Percentiles rank a stretch among this genome's conserved stretches.
These are phyloP conservation scores for Clavaria fumosa DNA, from an alignment of 768 basidiomycete genomes.

Conservation along the genomic window DNA sequence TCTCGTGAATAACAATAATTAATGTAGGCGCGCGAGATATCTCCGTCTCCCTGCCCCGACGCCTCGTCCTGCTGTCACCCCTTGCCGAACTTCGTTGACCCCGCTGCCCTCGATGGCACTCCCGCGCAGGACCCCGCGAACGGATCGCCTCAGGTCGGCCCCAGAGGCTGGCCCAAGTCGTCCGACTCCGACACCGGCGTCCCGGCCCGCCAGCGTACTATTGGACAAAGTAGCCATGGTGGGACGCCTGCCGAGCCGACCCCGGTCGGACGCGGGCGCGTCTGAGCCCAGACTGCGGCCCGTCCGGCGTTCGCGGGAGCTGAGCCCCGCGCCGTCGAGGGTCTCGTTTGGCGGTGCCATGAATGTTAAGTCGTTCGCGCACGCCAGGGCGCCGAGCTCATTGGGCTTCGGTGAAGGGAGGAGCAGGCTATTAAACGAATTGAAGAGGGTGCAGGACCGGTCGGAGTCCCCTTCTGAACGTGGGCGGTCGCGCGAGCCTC, in stretches of 20 bases:
- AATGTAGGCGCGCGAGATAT: conserved; percentile 59
- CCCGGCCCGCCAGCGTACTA: conserved; percentile 4
- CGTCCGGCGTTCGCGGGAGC: conserved; percentile 13
- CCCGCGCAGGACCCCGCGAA: conserved; percentile 2
- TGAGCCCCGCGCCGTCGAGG: conserved; percentile 21
- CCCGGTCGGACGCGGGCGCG: conserved; percentile 22
- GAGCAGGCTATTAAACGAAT: conserved; percentile 39
- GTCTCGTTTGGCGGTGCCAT: conserved; percentile 5
- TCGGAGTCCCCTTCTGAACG: conserved; percentile 30
- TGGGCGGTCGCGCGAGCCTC: conserved; percentile 15
- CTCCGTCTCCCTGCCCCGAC: conserved; percentile 52
- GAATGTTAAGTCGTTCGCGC: conserved; percentile 8
- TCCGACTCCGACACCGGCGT: conserved; percentile 8
- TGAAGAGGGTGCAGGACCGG: conserved; percentile 33
- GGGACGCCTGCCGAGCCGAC: conserved; percentile 17
- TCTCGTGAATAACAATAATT: conserved; percentile 7
- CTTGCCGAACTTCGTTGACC: conserved; percentile 12
- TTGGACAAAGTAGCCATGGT: conserved; percentile 5
- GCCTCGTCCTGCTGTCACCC: conserved; percentile 22
- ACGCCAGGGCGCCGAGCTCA: conserved; percentile 12
- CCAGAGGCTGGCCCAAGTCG: conserved; percentile 4
- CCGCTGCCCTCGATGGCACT: conserved; percentile 6
- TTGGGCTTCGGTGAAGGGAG: conserved; percentile 20
- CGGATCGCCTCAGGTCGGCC: neutral
- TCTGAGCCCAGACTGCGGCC: conserved; percentile 16